Evolutionary conservation across 2,329 filamentous ascomycete genomes (phyloP).

Genomic region (Colletotrichum tamarilloi): DNA sequence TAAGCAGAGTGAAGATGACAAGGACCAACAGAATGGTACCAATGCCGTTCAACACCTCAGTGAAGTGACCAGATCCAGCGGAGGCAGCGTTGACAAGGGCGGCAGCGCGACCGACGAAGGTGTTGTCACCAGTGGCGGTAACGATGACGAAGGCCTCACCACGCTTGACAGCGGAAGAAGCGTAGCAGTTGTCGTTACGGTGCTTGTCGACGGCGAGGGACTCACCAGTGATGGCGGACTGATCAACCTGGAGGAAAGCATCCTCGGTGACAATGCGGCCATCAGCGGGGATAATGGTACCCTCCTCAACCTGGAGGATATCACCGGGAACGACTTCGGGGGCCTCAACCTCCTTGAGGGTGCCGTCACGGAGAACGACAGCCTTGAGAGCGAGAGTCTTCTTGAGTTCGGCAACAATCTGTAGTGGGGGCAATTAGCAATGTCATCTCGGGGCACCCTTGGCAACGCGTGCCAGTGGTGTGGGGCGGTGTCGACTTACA

Average conservation of each 20-base stretch:
- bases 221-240: constrained; percentile 92
- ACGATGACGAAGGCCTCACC: constrained; percentile 87
- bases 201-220: constrained; percentile 93
- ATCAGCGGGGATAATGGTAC: constrained; percentile 91
- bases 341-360: constrained; percentile 82
- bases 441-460: constrained; percentile 8
- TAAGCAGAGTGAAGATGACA: constrained; percentile 81
- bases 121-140: constrained; percentile 87
- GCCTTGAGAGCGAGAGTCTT: constrained; percentile 91
- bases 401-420: constrained; percentile 89
- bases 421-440: constrained; percentile 11
- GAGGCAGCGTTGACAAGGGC: constrained; percentile 84
- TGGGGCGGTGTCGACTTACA: constrained; percentile 28
- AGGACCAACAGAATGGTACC: constrained; percentile 83
- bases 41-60: constrained; percentile 89
- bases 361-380: constrained; percentile 84
- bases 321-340: constrained; percentile 89
- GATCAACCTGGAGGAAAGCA: constrained; percentile 89
- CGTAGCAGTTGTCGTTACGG: constrained; percentile 82
- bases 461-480: constrained; percentile 29
- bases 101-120: constrained; percentile 89
- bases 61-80: constrained; percentile 85
- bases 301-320: constrained; percentile 90
- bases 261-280: constrained; percentile 86
- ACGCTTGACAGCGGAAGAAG: constrained; percentile 90